Evolutionary conservation across 768 basidiomycete genomes (phyloP).

Genomic region (Sporobolomyces phaffii): DNA sequence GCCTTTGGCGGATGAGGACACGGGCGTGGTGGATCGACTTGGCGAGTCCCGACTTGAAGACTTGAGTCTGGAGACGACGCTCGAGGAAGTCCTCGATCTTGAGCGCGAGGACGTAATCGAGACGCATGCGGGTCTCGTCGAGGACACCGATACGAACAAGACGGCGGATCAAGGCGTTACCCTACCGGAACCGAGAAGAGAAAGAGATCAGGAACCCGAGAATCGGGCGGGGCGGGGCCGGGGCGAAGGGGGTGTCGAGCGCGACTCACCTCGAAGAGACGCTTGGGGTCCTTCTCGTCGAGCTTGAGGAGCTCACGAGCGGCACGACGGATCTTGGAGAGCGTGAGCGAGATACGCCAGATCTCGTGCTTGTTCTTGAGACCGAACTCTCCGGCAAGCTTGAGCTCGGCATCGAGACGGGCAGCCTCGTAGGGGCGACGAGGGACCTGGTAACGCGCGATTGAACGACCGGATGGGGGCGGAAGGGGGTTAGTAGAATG

Average conservation of each 20-base stretch:
- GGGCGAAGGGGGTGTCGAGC: not conserved
- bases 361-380: constrained; percentile 99
- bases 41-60: constrained; percentile 96
- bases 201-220: not conserved
- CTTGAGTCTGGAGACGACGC: constrained; percentile 95
- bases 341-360: constrained; percentile 96
- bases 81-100: constrained; percentile 99
- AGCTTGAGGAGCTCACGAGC: constrained; percentile 99
- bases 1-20: constrained; percentile 93
- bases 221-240: not conserved
- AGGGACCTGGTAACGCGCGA: constrained; percentile 27
- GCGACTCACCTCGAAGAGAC: constrained; percentile 71
- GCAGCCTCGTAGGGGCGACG: constrained; percentile 40
- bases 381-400: constrained; percentile 99
- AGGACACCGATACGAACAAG: constrained; percentile 99
- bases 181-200: constrained; percentile 15
- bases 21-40: constrained; percentile 98
- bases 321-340: constrained; percentile 99
- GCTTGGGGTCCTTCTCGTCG: constrained; percentile 98
- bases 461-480: not conserved
- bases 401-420: constrained; percentile 95
- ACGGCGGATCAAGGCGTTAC: constrained; percentile 76
- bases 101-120: constrained; percentile 99
- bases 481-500: not conserved
- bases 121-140: constrained; percentile 96